Base-by-base conservation (phyloP, 2,329 filamentous ascomycete genomes). In the Metarhizium rileyi region DNA sequence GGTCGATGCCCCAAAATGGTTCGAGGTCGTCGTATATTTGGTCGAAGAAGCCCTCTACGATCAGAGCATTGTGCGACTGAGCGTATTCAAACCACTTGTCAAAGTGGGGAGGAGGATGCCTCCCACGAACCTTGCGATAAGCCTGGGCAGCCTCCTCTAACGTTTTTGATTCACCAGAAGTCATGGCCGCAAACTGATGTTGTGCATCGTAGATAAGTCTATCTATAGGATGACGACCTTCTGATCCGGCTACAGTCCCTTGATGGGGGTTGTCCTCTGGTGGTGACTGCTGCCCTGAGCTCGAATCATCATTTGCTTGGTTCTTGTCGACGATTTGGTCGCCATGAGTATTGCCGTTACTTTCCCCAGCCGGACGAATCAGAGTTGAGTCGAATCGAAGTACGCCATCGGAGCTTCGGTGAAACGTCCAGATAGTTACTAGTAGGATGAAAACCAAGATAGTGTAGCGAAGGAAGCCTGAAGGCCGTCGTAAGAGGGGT, bases 41-140 rank as follows among this genome's bases (percentile, higher is more conserved):
- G 56, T 82, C 77, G 63, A 82, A 84, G 56, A 83, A 84, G 46
- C 79, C 75, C 56, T 84, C 81, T 10, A 84, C 68, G 12, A 83
- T 70, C 50, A 83, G 58, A 20, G 76, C 75, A 27, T 77, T 67
- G 47, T 71, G 67, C 20, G 74, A 66, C 27, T 64, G 62, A 9
- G 81, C 80, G 53, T 78, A 81, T 23, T 68, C 63, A 60, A 76
- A 78, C 80, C 81, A 84, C 30, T 72, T 66, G 52, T 79, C 72
- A 56, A 84, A 84, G 20, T 76, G 77, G 0, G 81, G 81, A 2
- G 81, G 81, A 6, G 80, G 81, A 57, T 84, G 77, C 22, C 80
- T 73, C 25, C 78, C 78, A 47, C 80, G 74, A 47, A 73, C 73
- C 46, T 71, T 62, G 53, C 80, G 73, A 60, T 84, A 85, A 22